Evolutionary conservation across 2,329 filamentous ascomycete species (phyloP).

Genomic region (Xylaria sp.): DNA sequence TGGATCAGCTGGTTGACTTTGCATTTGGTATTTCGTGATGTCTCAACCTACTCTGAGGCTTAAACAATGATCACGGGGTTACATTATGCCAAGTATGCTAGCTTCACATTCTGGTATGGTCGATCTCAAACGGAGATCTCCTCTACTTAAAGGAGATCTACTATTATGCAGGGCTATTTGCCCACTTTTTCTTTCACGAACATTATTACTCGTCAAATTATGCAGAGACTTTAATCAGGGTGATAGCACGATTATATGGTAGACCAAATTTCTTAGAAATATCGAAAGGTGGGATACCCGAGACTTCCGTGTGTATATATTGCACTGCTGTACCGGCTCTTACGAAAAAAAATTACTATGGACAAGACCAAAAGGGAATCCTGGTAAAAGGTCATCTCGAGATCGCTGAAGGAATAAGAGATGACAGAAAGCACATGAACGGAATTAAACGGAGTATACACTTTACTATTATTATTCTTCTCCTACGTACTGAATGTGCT

Average conservation of each 20-base stretch:
- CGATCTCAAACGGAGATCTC: not conserved
- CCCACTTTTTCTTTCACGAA: too few relatives aligned
- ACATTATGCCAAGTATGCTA: not conserved
- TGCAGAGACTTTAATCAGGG: too few relatives aligned
- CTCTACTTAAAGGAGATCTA: not conserved
- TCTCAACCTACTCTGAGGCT: not conserved
- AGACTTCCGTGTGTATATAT: not conserved
- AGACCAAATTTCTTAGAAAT: too few relatives aligned
- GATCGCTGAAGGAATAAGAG: not conserved
- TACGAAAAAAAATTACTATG: not conserved
- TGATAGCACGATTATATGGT: too few relatives aligned
- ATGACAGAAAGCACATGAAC: not conserved
- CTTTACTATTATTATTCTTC: too few relatives aligned
- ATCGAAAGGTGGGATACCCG: too few relatives aligned
- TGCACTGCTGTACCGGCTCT: not conserved
- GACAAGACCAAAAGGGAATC: not conserved
- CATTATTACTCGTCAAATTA: not conserved
- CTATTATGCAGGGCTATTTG: too few relatives aligned
- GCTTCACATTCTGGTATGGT: not conserved
- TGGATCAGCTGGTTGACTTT: not conserved
- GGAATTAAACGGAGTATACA: too few relatives aligned
- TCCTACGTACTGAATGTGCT: too few relatives aligned
- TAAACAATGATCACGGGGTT: not conserved
- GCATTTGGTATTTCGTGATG: not conserved
- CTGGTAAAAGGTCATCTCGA: not conserved